These are phyloP conservation scores for Aspergillus sp. DNA, from an alignment of 2,329 filamentous ascomycete genomes.

Conservation along the genomic window DNA sequence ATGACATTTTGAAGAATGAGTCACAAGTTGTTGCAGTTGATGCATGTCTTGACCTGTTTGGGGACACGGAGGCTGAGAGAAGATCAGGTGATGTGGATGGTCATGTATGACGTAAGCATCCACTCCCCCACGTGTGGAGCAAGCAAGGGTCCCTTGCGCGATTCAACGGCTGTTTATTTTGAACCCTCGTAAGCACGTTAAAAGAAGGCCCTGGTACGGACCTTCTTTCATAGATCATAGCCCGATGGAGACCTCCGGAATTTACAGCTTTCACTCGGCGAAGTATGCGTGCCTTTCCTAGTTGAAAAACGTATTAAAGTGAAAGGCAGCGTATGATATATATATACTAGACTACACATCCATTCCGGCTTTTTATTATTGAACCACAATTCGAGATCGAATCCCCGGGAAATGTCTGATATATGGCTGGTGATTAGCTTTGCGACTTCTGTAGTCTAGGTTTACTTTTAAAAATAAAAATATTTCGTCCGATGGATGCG, in stretches of 20 bases:
- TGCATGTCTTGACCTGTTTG: background rate
- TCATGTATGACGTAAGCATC: background rate
- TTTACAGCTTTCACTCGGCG: background rate
- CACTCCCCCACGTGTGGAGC: background rate
- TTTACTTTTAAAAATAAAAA: no score
- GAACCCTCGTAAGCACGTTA: background rate
- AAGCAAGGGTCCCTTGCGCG: background rate
- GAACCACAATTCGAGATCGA: no score
- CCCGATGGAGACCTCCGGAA: background rate
- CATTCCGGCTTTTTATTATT: no score
- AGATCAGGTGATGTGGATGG: background rate
- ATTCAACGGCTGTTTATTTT: background rate
- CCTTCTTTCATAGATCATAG: background rate
- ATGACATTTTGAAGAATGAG: slow-evolving; percentile 14
- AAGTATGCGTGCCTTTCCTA: background rate
- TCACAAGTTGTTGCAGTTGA: slow-evolving; percentile 3
- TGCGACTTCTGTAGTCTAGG: no score
- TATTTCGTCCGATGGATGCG: no score
- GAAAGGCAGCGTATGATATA: background rate
- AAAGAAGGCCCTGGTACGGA: background rate
- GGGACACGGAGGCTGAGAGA: background rate
- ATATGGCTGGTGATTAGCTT: no score
- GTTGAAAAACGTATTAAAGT: background rate
- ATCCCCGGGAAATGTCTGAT: no score
- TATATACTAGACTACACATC: background rate